Evolutionary conservation across 345 rosid genomes (phyloP), one percentile per base, ranked within the genome.

Genomic region (Linum lewisii): DNA sequence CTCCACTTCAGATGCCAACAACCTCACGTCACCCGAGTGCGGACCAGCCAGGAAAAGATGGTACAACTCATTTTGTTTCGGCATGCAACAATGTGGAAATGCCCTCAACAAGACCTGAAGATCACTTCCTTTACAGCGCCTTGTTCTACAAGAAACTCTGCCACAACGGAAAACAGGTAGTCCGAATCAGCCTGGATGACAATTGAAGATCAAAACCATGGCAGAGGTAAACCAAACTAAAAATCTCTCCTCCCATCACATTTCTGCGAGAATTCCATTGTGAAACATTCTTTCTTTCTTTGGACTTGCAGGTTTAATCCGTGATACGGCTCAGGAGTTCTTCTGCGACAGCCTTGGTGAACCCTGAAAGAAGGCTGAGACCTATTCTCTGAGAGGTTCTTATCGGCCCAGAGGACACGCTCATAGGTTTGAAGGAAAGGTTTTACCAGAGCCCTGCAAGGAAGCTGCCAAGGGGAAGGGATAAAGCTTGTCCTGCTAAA

Each of bases 321-420:
- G 97, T 13, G 99, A 89, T 81, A 81, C 87, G 24, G 82, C 82
- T 14, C 55, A 73, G 57, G 92, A 81, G 68, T 85, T 87, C n/a
- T n/a, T n/a, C 64, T 72, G 84, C 5, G 78, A 77, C 69, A 84
- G 89, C 76, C n/a, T 65, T 89, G 63, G 89, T 77, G 80, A 89
- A 84, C 70, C 97, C 99, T 7, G n/a, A n/a, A n/a, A n/a, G n/a
- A n/a, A n/a, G n/a, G n/a, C n/a, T n/a, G n/a, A n/a, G n/a, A n/a
- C n/a, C n/a, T n/a, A n/a, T 93, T 93, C 72, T 85, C 97, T 0
- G 85, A 84, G 69, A 81, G 99, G 80, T 93, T 89, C 67, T 56
- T 84, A 83, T 93, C 94, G 97, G 76, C 77, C 95, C 1, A 84
- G 89, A 75, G 98, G 98, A 63, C 82, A 63, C 21, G 88, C 87